Base-by-base conservation (phyloP, 2,329 filamentous ascomycete genomes). In the Corynespora cassiicola region DNA sequence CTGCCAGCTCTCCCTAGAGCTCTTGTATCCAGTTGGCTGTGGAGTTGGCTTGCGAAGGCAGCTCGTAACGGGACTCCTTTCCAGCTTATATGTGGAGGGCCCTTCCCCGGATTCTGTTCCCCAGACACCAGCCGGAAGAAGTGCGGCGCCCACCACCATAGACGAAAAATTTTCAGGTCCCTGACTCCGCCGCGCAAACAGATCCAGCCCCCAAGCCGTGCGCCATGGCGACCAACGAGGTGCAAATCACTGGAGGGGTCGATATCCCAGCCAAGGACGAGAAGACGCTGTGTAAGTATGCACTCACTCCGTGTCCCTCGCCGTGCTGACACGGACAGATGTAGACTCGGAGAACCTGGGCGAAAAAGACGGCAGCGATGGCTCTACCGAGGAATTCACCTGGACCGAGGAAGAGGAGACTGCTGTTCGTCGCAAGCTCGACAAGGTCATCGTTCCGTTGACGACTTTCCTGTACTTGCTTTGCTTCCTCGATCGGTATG, bases 381-480 rank as follows among this genome's bases (percentile, higher is more conserved):
- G 48, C 22, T 63, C 59, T 17, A 52, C 46, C 3, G 59, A 66
- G 3, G 64, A 61, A 12, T 60, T 75, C 24, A 66, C 66, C 24
- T 81, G 78, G 77, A 76, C 76, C 4, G 65, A 67, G 22, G 75
- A 70, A 31, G 78, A 81, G 47, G 77, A 81, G 61, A 70, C 58
- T 12, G 59, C 53, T 1, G 63, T 81, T 12, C 70, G 76, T 42
- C 74, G 70, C 47, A 79, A 78, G 63, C 65, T 81, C 26, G 78
- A 81, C 58, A 72, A 68, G 62, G 73, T 76, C 45, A 69, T 76
- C 17, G 71, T 81, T 12, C 78, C 78, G 0, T 57, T 76, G 16
- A 75, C 79, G 8, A 80, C 78, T 1, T 51, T 78, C 6, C 58
- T 81, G 9, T 81, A 81, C 51, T 65, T 81, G 46, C 61, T 80